phyloP scores from a whole-genome alignment of 495 filamentous ascomycete species.

The Trypethelium eluteriae region DNA sequence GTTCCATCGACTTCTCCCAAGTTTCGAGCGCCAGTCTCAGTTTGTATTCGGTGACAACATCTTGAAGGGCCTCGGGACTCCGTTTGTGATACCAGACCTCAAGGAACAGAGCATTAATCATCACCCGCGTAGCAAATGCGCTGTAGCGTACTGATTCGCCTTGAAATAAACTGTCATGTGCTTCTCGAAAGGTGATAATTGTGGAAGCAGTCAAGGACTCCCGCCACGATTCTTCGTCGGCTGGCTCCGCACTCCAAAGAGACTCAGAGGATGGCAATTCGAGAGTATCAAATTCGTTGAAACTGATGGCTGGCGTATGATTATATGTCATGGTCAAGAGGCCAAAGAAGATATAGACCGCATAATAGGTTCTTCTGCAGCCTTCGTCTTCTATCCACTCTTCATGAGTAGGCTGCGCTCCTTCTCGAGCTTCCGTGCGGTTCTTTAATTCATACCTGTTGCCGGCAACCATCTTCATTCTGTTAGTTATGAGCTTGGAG shows the following conservation, averaged over 20 bases:
- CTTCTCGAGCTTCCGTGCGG: constrained; percentile 79
- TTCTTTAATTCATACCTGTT: constrained; percentile 94
- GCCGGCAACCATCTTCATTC: constrained; percentile 78
- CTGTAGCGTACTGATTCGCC: constrained; percentile 88
- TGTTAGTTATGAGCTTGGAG: constrained; percentile 15
- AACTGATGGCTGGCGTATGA: constrained; percentile 92
- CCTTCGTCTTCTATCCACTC: constrained; percentile 98
- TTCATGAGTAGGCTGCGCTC: constrained; percentile 63
- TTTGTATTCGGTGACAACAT: constrained; percentile 97
- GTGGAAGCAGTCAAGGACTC: constrained; percentile 64
- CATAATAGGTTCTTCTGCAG: constrained; percentile 93
- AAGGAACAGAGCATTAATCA: constrained; percentile 98
- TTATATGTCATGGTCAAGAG: constrained; percentile 94
- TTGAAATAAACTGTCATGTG: constrained; percentile 90
- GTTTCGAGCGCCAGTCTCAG: constrained; percentile 91
- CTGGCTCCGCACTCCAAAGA: constrained; percentile 78
- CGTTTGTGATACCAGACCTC: constrained; percentile 99
- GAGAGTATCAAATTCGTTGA: constrained; percentile 93
- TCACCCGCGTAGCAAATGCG: constrained; percentile 92
- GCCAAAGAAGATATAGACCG: constrained; percentile 99
- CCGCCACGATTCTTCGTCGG: constrained; percentile 75
- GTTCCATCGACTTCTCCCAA: constrained; percentile 91
- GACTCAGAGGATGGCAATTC: constrained; percentile 90
- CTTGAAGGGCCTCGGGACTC: constrained; percentile 88
- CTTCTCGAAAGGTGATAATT: constrained; percentile 78